Base-by-base conservation (phyloP, 345 rosid genomes). In the Rhodamnia rubescens region DNA sequence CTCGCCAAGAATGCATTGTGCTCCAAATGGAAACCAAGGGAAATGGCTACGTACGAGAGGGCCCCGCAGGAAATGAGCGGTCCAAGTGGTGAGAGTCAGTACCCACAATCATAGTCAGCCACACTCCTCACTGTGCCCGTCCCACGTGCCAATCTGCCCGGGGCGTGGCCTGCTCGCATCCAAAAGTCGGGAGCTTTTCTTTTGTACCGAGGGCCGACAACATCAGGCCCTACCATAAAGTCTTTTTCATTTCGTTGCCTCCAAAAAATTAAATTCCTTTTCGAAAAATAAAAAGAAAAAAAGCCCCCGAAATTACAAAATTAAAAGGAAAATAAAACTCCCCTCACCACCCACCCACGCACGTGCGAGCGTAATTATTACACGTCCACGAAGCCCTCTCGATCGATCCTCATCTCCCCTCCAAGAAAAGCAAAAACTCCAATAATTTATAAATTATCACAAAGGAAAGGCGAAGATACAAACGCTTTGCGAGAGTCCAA, bases 321-420 rank as follows among this genome's bases (percentile, higher is more conserved):
- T n/a, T 58, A 8, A 53, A 53, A 53, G 7, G 5, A 3, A 7
- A 21, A 6, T 3, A 32, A 64, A 16, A 15, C 11, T 29, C 74
- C 0, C 5, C 4, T 32, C 29, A 2, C 5, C 64, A 14, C 6
- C 12, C 47, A 85, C 29, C 27, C 32, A 26, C 81, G 88, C 96
- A 95, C 94, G 98, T 93, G 95, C 89, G 84, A 90, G 83, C 88
- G 87, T 92, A 89, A 93, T 94, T 88, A 92, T 93, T 89, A 88
- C 94, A 80, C 91, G 75, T 85, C 89, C 87, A 89, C 89, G 51
- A 84, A 87, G 24, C 80, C 84, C 91, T 89, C 85, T 88, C 87
- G 87, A 86, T 69, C 84, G 86, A 49, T 84, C 91, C 85, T 89
- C 87, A 56, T 80, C 85, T 54, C 32, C 53, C 32, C 56, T 75